Base-by-base conservation (phyloP, 2,329 filamentous ascomycete genomes). In the Emergomyces orientalis region DNA sequence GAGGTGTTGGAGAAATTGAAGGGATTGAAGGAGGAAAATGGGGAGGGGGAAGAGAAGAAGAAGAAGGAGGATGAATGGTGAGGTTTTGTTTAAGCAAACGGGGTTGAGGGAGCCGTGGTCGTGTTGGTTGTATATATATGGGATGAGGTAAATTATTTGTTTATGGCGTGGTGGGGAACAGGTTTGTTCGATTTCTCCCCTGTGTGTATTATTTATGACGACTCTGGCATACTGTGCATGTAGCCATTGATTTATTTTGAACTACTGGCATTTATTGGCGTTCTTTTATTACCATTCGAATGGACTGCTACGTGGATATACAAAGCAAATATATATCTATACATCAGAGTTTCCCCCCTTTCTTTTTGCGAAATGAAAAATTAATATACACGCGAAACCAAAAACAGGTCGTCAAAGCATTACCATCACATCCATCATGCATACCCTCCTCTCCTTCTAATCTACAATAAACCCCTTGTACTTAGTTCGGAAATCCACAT, bases 1-100 rank as follows among this genome's bases (percentile, higher is more conserved):
- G 65, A 65, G 60, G 65, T 37, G 30, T 52, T 68, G 9, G 71
- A 73, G 47, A 63, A 64, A 41, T 67, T 69, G 14, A 75, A 75
- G 64, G 70, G 73, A 1, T 63, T 77, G 51, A 70, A 70, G 59
- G 71, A 70, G 39, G 73, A 75, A 60, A 75, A 74, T 73, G 71
- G 73, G 51, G 63, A 70, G 60, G 56, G 49, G 37, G 9, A 34
- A 34, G 37, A 8, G 19, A 17, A 41, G 47, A 27, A 41, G 1
- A 37, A 41, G n/a, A 41, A 37, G 55, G 32, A 54, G 51, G 51
- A 54, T n/a, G 30, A 54, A 17, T 32, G 51, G 51, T 32, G 32
- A 22, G 30, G 17, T 19, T 11, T 34, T 22, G 27, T 27, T 49
- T 13, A 11, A 34, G 19, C 7, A 54, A 32, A n/a, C 14, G 19